Evolutionary conservation across 768 basidiomycete species (phyloP), one percentile per base, ranked within the genome.

Genomic region (Tylopilus vinaceipallidus): DNA sequence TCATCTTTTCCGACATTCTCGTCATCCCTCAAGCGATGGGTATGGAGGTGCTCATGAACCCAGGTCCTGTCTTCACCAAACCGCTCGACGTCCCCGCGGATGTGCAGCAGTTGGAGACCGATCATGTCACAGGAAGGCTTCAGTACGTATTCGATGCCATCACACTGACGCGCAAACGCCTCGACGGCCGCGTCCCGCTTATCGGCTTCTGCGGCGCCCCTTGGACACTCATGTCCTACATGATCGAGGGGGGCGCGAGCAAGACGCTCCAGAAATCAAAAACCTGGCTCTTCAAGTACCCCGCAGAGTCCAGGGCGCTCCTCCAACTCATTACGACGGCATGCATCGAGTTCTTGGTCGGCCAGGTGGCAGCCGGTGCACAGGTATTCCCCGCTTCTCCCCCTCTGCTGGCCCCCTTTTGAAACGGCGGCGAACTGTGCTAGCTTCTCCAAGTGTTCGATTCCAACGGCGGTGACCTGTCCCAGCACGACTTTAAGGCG

Each of bases 1-100:
- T 98, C 73, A 98, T 98, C 70, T 99, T 99, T 76, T 90, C 85
- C 59, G 97, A 98, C 67, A 99, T 98, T 71, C 86, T 99, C 55
- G 95, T 99, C 67, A 76, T 99, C 49, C 97, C 97, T 0, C 95
- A 98, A 65, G 97, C 97, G 19, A 83, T 99, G 84, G 97, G 97
- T 16, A 88, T 99, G 85, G 86, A 87, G 60, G 88, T 93, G 0
- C 74, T 87, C 61, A 98, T 99, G 95, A 89, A 88, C 60, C 94
- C 93, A 1, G 91, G 84, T 4, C 97, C 97, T 2, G 73, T 77
- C 64, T 94, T 99, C 61, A 91, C 97, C 2, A 76, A 86, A 22
- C 95, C 97, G 3, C 82, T 99, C 57, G 69, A 76, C 45, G 84
- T 79, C 2, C 91, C 92, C 11, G 81, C 71, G 19, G 91, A 98